These are phyloP conservation scores for Vigna angularis DNA, from an alignment of 306 rosid species.

Conservation along the genomic window DNA sequence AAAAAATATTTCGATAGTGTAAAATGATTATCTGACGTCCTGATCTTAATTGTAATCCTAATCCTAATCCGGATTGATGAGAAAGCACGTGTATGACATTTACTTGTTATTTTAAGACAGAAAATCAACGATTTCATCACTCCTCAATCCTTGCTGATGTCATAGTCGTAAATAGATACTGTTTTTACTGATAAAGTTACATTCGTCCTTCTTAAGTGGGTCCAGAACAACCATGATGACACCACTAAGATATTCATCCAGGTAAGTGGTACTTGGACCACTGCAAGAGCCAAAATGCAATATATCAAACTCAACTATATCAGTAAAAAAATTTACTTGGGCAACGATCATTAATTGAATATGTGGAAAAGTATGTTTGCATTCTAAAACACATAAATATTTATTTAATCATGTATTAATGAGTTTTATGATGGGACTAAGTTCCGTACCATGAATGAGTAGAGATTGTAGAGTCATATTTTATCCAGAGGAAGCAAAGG, in stretches of 20 bases:
- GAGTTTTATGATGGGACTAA: too few relatives aligned
- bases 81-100: background rate
- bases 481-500: background rate
- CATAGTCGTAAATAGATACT: background rate
- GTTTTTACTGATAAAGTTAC: slow-evolving; percentile 9
- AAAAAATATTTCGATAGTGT: too few relatives aligned
- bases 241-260: slow-evolving; percentile 53
- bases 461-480: background rate
- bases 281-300: slow-evolving; percentile 26
- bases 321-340: too few relatives aligned
- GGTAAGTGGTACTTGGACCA: background rate
- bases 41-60: background rate
- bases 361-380: too few relatives aligned
- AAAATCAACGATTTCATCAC: background rate
- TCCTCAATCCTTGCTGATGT: background rate
- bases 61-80: background rate
- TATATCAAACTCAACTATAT: too few relatives aligned
- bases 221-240: slow-evolving; percentile 34
- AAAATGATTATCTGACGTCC: too few relatives aligned
- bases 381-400: too few relatives aligned
- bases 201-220: slow-evolving; percentile 34
- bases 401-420: too few relatives aligned
- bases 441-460: background rate
- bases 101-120: background rate
- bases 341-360: too few relatives aligned